Conservation (phyloP, 371 early-diverging fungal genomes). For the Mucor piriformis region DNA sequence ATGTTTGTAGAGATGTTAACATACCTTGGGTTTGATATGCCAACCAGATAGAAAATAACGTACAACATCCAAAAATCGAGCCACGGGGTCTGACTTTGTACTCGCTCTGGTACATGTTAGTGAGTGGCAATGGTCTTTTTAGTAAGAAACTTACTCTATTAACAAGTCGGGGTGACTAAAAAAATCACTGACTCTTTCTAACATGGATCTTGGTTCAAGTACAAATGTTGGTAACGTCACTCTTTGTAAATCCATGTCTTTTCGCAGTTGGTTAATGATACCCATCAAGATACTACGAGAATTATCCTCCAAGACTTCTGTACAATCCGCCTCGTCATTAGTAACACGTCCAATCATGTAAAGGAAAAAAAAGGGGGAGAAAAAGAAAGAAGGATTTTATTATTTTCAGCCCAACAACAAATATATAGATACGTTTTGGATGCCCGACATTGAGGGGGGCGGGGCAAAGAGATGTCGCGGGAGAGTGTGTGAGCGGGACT, state of each 20-base stretch:
- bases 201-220: conserved; percentile 92
- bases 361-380: conserved; percentile 1
- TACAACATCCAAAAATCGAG: conserved; percentile 82
- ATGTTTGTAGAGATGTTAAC: too few species aligned
- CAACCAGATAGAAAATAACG: conserved; percentile 91
- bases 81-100: conserved; percentile 70
- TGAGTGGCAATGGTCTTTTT: neutral
- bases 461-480: too few species aligned
- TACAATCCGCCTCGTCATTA: conserved; percentile 46
- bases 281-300: conserved; percentile 83
- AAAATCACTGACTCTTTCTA: conserved; percentile 94
- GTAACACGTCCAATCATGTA: conserved; percentile 20
- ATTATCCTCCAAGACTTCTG: conserved; percentile 85
- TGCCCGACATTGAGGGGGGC: too few species aligned
- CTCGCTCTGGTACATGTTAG: conserved; percentile 46
- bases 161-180: conserved; percentile 90
- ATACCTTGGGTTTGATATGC: conserved; percentile 95
- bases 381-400: conserved; percentile 7
- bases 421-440: neutral
- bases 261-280: conserved; percentile 83
- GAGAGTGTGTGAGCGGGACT: too few species aligned
- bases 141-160: conserved; percentile 59
- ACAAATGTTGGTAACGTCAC: conserved; percentile 96
- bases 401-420: too few species aligned
- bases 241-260: conserved; percentile 85